A percentile compares a stretch with the other conserved stretches of the same genome.
Evolutionary conservation across 345 rosid genomes (phyloP).

Genomic region (Litchi chinensis): DNA sequence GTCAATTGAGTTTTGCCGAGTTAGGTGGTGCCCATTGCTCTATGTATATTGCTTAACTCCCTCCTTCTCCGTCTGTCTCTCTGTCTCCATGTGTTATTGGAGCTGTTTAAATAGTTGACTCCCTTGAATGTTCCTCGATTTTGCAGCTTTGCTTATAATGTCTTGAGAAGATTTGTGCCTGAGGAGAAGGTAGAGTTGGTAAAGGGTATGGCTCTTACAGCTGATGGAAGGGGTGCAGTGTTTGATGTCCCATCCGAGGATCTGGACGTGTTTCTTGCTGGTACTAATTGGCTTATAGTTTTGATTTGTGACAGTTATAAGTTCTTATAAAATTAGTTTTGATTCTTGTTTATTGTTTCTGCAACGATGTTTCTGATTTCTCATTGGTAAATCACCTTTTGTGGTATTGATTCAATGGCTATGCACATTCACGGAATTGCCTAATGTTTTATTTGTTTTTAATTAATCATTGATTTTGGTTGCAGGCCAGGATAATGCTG

Average conservation of each 20-base stretch:
- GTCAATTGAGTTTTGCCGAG: neutral
- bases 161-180: constrained; percentile 83
- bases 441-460: neutral
- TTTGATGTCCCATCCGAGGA: constrained; percentile 76
- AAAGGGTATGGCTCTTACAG: constrained; percentile 74
- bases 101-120: neutral
- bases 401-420: neutral
- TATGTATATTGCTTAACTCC: neutral
- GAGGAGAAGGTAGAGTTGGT: constrained; percentile 88
- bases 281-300: constrained; percentile 27
- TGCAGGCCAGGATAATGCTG: constrained; percentile 68
- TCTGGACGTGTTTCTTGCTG: constrained; percentile 60
- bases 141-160: constrained; percentile 61
- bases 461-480: neutral
- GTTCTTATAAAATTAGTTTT: neutral
- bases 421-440: neutral
- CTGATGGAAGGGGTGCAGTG: constrained; percentile 81
- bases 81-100: neutral
- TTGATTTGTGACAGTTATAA: neutral
- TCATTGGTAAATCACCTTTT: neutral
- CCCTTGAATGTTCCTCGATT: neutral
- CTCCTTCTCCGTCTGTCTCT: neutral
- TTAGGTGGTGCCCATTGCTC: neutral
- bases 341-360: neutral
- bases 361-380: neutral